Conservation (phyloP, 176 grass and related monocot genomes). For the Carex pumila region DNA sequence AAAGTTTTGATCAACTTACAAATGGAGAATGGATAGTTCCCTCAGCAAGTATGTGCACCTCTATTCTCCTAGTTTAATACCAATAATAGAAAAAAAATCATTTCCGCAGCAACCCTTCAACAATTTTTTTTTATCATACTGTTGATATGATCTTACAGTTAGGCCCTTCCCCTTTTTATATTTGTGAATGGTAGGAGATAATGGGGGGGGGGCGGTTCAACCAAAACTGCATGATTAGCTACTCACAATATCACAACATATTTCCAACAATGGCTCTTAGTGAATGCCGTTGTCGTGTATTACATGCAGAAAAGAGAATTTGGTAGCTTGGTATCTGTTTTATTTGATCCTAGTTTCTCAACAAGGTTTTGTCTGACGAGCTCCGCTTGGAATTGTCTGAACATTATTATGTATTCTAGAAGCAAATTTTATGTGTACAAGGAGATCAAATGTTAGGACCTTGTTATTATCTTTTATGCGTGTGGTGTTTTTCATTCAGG, state of each 20-base stretch:
- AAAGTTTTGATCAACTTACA: constrained; percentile 75
- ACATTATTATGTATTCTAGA: too few species aligned
- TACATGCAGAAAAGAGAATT: background rate
- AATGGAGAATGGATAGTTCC: constrained; percentile 73
- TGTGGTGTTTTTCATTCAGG: too few species aligned
- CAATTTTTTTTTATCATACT: background rate
- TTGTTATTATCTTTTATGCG: too few species aligned
- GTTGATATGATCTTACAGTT: background rate
- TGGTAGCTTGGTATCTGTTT: background rate
- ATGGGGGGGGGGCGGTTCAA: constrained; percentile 34
- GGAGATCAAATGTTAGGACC: too few species aligned
- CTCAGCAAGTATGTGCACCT: constrained; percentile 69
- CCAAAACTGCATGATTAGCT: constrained; percentile 32
- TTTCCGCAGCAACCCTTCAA: background rate
- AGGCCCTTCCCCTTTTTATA: background rate
- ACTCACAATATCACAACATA: constrained; percentile 42
- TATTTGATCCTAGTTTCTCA: background rate
- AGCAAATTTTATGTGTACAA: too few species aligned
- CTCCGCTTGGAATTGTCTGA: too few species aligned
- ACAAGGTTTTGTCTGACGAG: too few species aligned
- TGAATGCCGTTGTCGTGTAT: constrained; percentile 15
- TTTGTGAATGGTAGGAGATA: constrained; percentile 32
- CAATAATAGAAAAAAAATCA: background rate
- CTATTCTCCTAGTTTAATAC: background rate
- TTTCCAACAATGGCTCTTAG: constrained; percentile 38